Evolutionary conservation across 202 grass and related monocot species (phyloP), one percentile per base, ranked within the genome.

Genomic region (Schoenoplectus tabernaemontani): DNA sequence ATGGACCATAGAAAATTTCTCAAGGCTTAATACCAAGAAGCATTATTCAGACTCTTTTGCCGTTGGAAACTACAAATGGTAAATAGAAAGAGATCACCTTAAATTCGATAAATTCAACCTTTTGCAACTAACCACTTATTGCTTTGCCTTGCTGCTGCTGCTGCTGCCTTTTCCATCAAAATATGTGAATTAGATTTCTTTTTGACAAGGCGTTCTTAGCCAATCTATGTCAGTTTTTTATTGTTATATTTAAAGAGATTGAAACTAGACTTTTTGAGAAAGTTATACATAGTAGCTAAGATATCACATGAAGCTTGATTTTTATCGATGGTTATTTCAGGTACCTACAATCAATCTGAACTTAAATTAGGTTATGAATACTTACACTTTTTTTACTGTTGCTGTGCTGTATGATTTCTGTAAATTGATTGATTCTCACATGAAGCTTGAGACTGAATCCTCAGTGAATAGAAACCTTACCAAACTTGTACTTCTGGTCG

Each of bases 1-100:
- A 9, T 97, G 94, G 94, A 93, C 82, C 0, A 93, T 97, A 30
- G 50, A 88, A 9, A 93, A 88, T 75, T 97, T 97, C 62, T 90
- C 91, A 37, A 80, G 86, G 28, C 23, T 90, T 81, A 97, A 86
- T 16, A 87, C 34, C 19, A 97, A 93, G 80, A 97, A 97, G 75
- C 89, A 92, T 41, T 93, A 93, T 82, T 97, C 91, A 0, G 94
- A 93, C 1, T 77, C 80, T 37, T 97, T 97, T 83, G 65, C 82
- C 2, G 84, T 93, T 61, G 94, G 94, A 3, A 86, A 78, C 15
- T 93, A 84, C 84, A 93, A 97, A 85, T 97, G 93, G 93, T 97
- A 75, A 88, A 67, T 38, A 42, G 66, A 78, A 68, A 77, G 65
- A 72, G 36, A 34, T 33, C 42, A 71, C 16, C 70, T n/a, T n/a